phyloP scores from a whole-genome alignment of 495 filamentous ascomycete species.

The Clavariopsis aquatica region DNA sequence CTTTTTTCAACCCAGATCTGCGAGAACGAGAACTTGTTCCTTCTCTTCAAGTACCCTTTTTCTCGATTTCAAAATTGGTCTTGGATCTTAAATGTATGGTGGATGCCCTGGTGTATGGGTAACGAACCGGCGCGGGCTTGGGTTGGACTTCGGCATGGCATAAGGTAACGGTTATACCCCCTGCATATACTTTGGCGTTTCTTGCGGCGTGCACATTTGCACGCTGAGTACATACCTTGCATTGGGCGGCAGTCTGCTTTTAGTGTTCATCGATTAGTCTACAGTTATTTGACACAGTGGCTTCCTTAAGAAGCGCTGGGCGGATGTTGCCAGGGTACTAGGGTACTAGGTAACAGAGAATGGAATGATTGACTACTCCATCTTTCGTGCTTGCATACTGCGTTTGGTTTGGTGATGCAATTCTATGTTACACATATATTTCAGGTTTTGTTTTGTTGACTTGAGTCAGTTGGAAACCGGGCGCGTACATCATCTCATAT shows the following conservation, averaged over 20 bases:
- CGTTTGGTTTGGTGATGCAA: neutral
- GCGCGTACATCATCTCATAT: too few relatives aligned
- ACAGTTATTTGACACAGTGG: neutral
- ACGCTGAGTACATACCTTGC: neutral
- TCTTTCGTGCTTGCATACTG: neutral
- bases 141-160: neutral
- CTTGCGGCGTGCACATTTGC: neutral
- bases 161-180: conserved; percentile 3
- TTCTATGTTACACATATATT: too few relatives aligned
- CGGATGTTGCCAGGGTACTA: neutral
- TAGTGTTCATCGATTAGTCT: neutral
- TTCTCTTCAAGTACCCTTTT: too few relatives aligned
- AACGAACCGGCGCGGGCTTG: neutral
- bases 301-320: too few relatives aligned
- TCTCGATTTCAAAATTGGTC: too few relatives aligned
- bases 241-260: neutral
- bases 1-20: too few relatives aligned
- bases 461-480: too few relatives aligned
- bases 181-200: neutral
- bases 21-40: too few relatives aligned
- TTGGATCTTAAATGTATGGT: neutral
- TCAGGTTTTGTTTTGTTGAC: too few relatives aligned
- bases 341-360: neutral
- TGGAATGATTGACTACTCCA: neutral
- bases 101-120: neutral